Conservation (phyloP, 2,329 filamentous ascomycete genomes). For the Trichoderma hamatum region DNA sequence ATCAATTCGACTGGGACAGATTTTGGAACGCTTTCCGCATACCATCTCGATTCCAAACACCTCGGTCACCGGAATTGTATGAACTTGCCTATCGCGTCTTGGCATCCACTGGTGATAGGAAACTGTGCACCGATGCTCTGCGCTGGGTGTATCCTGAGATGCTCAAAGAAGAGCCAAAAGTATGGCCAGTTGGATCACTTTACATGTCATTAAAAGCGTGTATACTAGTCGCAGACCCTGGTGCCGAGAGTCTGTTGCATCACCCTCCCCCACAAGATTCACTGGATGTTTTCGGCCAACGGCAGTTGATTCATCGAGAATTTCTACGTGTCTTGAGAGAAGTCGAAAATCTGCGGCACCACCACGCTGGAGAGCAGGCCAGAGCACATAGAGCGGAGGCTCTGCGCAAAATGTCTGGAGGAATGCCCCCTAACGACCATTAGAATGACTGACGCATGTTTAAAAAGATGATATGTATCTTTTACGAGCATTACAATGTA, state of each 20-base stretch:
- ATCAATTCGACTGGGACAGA: slow-evolving; percentile 53
- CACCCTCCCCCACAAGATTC: slow-evolving; percentile 27
- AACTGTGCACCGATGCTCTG: slow-evolving; percentile 51
- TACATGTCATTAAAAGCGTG: slow-evolving; percentile 56
- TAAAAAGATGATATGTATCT: not conserved
- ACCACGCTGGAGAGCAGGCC: slow-evolving; percentile 26
- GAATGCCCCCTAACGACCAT: not conserved
- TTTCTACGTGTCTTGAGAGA: slow-evolving; percentile 40
- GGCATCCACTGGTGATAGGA: slow-evolving; percentile 47
- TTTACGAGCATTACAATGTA: not conserved
- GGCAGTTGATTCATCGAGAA: slow-evolving; percentile 38
- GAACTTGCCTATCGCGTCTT: slow-evolving; percentile 54
- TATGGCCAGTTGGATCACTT: slow-evolving; percentile 50
- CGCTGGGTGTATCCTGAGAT: slow-evolving; percentile 63
- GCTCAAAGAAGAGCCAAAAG: slow-evolving; percentile 54
- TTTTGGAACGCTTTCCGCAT: slow-evolving; percentile 66
- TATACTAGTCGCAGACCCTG: slow-evolving; percentile 57
- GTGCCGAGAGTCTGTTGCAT: slow-evolving; percentile 43
- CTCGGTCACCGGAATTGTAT: slow-evolving; percentile 60
- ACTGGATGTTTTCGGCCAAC: slow-evolving; percentile 28
- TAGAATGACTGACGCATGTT: not conserved
- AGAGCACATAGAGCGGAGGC: slow-evolving; percentile 29
- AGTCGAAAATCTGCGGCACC: slow-evolving; percentile 35
- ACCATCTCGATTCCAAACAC: slow-evolving; percentile 52
- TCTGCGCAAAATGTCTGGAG: slow-evolving; percentile 23